These are phyloP conservation scores for Blepharisma japonicum DNA, from an alignment of 73 alveolate species.

Conservation along the genomic window DNA sequence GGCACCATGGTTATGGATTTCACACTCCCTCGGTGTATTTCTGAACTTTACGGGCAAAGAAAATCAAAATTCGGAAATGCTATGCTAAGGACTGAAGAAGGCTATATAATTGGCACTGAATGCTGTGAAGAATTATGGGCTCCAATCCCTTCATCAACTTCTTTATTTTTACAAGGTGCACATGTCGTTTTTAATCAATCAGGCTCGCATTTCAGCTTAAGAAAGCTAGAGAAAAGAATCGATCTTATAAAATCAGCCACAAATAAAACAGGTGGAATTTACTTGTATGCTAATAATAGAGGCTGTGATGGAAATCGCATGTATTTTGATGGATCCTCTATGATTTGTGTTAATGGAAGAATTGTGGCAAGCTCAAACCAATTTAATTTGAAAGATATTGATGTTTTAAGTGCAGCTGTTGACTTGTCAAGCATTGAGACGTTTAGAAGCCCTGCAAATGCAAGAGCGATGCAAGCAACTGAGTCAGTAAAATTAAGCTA, in stretches of 20 bases:
- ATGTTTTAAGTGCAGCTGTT: constrained; percentile 63
- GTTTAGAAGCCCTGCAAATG: constrained; percentile 45
- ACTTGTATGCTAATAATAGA: constrained; percentile 49
- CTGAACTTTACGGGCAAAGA: constrained; percentile 44
- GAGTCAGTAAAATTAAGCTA: constrained; percentile 49
- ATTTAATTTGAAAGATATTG: constrained; percentile 77
- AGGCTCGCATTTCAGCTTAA: constrained; percentile 50
- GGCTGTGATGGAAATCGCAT: constrained; percentile 90
- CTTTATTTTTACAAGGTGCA: constrained; percentile 49
- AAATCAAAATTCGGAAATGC: constrained; percentile 65
- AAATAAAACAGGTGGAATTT: constrained; percentile 73
- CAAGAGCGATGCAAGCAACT: constrained; percentile 26
- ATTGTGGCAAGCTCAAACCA: constrained; percentile 63
- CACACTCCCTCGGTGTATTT: constrained; percentile 49
- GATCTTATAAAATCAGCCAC: constrained; percentile 60
- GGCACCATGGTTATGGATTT: constrained; percentile 55
- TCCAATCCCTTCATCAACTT: constrained; percentile 62
- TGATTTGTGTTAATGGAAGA: constrained; percentile 81
- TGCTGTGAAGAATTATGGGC: constrained; percentile 85
- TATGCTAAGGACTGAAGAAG: constrained; percentile 58
- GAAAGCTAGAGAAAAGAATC: constrained; percentile 65
- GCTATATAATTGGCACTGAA: constrained; percentile 62
- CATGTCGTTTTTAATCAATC: constrained; percentile 48
- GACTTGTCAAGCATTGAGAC: constrained; percentile 78
- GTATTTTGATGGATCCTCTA: constrained; percentile 82